phyloP scores from a whole-genome alignment of 768 basidiomycete species.

The Leccinum fibrillosum region DNA sequence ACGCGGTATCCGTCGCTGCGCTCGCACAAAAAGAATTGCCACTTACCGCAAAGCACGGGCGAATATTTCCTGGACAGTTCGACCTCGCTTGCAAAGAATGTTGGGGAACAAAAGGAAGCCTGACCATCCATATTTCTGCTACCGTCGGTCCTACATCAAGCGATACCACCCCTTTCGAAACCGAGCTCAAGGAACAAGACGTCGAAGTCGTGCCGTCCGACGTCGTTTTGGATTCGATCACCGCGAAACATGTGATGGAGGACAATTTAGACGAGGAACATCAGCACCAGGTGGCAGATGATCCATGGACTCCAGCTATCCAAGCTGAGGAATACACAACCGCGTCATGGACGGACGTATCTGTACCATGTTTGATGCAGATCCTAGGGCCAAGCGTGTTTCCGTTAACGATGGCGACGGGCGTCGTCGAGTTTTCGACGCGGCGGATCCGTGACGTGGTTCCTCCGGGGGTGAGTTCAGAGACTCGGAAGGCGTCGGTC shows the following conservation, averaged over 20 bases:
- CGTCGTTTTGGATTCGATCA: constrained; percentile 27
- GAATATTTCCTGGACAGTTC: constrained; percentile 41
- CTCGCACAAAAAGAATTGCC: constrained; percentile 41
- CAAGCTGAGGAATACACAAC: constrained; percentile 24
- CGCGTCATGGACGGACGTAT: constrained; percentile 27
- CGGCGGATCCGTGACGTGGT: constrained; percentile 51
- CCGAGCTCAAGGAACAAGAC: constrained; percentile 35
- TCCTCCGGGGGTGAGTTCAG: constrained; percentile 27
- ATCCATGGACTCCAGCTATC: constrained; percentile 24
- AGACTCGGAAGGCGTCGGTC: neutral
- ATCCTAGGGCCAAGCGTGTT: constrained; percentile 54
- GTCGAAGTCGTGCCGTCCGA: constrained; percentile 23
- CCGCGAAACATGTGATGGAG: constrained; percentile 29
- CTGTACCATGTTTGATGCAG: constrained; percentile 30
- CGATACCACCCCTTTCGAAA: constrained; percentile 30
- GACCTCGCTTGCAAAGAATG: constrained; percentile 45
- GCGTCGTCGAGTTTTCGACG: constrained; percentile 62
- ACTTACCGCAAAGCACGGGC: constrained; percentile 36
- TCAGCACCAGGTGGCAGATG: constrained; percentile 5
- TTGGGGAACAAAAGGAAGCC: constrained; percentile 45
- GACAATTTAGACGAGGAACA: constrained; percentile 25
- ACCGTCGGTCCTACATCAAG: neutral
- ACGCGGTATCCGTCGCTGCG: constrained; percentile 41
- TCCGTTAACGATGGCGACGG: constrained; percentile 56
- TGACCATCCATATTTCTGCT: constrained; percentile 21